Conservation (phyloP, 139 green algal species). For the Mychonastes homosphaera region DNA sequence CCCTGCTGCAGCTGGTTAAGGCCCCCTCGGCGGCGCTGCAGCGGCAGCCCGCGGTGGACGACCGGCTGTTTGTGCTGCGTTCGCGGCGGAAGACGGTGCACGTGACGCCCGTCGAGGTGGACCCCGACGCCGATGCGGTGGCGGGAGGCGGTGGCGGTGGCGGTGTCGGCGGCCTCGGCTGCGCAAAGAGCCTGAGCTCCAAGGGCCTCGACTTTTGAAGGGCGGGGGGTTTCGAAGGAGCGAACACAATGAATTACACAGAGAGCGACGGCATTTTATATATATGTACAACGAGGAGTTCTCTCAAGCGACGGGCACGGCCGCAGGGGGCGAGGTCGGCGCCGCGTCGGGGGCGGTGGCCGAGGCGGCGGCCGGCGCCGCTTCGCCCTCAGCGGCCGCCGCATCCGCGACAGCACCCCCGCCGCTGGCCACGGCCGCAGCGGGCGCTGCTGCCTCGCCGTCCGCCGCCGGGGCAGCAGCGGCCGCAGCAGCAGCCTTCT, state of each 20-base stretch:
- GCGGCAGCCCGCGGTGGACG: slow-evolving; percentile 24
- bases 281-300: slow-evolving; percentile 1
- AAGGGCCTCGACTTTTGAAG: neutral
- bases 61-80: slow-evolving; percentile 45
- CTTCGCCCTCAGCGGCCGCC: too few species aligned
- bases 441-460: too few species aligned
- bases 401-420: too few species aligned
- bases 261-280: too few species aligned
- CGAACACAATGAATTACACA: neutral
- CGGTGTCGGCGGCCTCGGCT: slow-evolving; percentile 1
- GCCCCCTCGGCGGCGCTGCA: slow-evolving; percentile 34
- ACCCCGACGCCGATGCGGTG: slow-evolving; percentile 47
- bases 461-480: too few species aligned
- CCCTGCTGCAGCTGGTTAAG: slow-evolving; percentile 50
- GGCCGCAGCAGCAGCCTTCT: too few species aligned
- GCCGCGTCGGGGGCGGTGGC: too few species aligned
- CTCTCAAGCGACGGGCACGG: neutral
- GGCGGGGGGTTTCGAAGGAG: neutral
- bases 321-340: neutral
- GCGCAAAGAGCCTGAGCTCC: slow-evolving; percentile 1
- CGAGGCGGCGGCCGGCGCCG: too few species aligned
- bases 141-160: slow-evolving; percentile 14
- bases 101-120: slow-evolving; percentile 47
- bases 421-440: neutral
- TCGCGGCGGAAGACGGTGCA: slow-evolving; percentile 37